phyloP scores from a whole-genome alignment of 2,329 filamentous ascomycete species.

The Coniochaeta pulveracea region DNA sequence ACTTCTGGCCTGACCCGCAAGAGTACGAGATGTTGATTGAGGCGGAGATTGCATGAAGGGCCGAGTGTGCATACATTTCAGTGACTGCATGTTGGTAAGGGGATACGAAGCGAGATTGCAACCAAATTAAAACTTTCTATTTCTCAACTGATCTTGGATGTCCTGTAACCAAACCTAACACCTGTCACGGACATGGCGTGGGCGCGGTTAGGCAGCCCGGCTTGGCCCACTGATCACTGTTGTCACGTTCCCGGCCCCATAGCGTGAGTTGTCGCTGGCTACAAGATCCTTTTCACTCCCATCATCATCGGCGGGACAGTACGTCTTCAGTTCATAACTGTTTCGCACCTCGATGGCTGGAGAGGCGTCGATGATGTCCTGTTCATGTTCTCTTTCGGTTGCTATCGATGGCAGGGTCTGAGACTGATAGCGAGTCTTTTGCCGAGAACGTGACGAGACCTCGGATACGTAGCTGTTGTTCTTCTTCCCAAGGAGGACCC shows the following conservation, averaged over 20 bases:
- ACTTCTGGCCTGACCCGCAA: slow-evolving; percentile 4
- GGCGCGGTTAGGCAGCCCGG: too few relatives aligned
- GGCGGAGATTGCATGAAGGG: slow-evolving; percentile 6
- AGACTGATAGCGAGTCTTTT: background rate
- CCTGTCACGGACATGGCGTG: too few relatives aligned
- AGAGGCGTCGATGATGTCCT: background rate
- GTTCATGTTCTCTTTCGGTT: background rate
- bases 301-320: background rate
- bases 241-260: too few relatives aligned
- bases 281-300: background rate
- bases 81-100: too few relatives aligned
- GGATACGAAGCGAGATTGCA: too few relatives aligned
- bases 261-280: too few relatives aligned
- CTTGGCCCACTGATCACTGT: too few relatives aligned
- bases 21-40: slow-evolving; percentile 10
- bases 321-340: too few relatives aligned
- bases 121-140: too few relatives aligned
- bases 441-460: background rate
- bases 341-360: background rate
- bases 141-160: too few relatives aligned
- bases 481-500: background rate
- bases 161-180: too few relatives aligned
- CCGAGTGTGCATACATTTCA: slow-evolving; percentile 42
- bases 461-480: background rate
- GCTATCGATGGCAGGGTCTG: background rate